Evolutionary conservation across 257 asterid genomes (phyloP), one percentile per base, ranked within the genome.

Genomic region (Buddleja alternifolia): DNA sequence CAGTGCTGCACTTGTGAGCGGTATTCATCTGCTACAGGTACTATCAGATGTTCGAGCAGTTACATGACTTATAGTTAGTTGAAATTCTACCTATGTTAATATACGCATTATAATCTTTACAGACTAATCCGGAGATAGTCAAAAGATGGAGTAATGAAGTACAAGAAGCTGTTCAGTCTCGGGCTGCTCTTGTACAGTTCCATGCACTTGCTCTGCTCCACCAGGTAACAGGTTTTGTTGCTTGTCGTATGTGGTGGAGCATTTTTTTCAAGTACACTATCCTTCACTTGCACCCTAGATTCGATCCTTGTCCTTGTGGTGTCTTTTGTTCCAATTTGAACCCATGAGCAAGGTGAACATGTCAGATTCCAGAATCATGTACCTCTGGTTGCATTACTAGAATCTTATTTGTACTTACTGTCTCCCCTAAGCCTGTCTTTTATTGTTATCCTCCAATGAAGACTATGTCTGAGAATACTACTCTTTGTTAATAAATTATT

Each of bases 81-180:
- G 63, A 41, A 48, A 37, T 42, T 37, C 63, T 65, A 68, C 46
- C 63, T 58, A 47, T 34, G 36, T 60, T 59, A 42, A 57, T 57
- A 52, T 47, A 40, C 23, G 62, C 15, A 46, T 74, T 52, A 53
- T 56, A 51, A 64, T 56, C 24, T 54, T 69, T 45, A 59, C 90
- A 92, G 98, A 85, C 96, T 73, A 89, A 77, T 63, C 96, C 96
- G 10, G 96, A 92, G 75, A 89, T 92, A 63, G 98, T 92, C 68
- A 92, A 88, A 69, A 89, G 98, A 78, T 92, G 98, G 98, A 92
- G 96, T 81, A 92, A 92, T 71, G 98, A 92, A 82, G 98, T 92
- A 47, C 98, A 92, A 73, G 98, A 92, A 82, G 98, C 98, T 54
- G 92, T 92, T 63, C 98, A 92, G 63, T 89, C 98, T 50, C 80